Evolutionary conservation across 2,329 filamentous ascomycete species (phyloP).

Genomic region (Elsinoe arachidis): DNA sequence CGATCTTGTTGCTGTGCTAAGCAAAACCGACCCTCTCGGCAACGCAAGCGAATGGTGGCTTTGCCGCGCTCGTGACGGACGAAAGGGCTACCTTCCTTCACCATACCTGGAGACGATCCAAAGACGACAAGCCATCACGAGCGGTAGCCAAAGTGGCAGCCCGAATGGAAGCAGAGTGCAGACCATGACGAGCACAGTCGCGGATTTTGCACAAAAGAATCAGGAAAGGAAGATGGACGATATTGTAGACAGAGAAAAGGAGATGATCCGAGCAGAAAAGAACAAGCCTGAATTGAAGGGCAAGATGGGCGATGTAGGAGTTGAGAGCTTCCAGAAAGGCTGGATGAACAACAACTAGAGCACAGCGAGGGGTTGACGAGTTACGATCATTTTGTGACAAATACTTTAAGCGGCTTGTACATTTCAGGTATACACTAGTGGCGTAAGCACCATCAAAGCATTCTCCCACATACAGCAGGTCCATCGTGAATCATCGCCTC

Average conservation of each 20-base stretch:
- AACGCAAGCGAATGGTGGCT: conserved; percentile 96
- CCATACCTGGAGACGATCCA: conserved; percentile 79
- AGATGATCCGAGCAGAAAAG: conserved; percentile 22
- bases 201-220: conserved; percentile 17
- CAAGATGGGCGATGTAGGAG: conserved; percentile 55
- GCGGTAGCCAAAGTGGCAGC: conserved; percentile 35
- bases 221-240: conserved; percentile 34
- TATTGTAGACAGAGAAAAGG: conserved; percentile 38
- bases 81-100: conserved; percentile 83
- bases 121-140: conserved; percentile 30
- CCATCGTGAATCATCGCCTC: background rate
- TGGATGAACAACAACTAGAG: conserved; percentile 44
- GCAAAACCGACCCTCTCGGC: conserved; percentile 85
- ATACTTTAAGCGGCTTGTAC: background rate
- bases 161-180: conserved; percentile 42
- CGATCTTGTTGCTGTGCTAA: conserved; percentile 86
- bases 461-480: background rate
- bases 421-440: background rate
- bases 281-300: conserved; percentile 43
- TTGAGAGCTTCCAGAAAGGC: conserved; percentile 64
- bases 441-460: background rate
- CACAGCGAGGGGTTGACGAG: background rate
- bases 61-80: conserved; percentile 80
- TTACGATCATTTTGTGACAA: background rate
- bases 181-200: conserved; percentile 44